Percentiles rank a stretch among this genome's conserved stretches.
These are phyloP conservation scores for Talaromyces albobiverticillius DNA, from an alignment of 2,329 filamentous ascomycete genomes.

Conservation along the genomic window DNA sequence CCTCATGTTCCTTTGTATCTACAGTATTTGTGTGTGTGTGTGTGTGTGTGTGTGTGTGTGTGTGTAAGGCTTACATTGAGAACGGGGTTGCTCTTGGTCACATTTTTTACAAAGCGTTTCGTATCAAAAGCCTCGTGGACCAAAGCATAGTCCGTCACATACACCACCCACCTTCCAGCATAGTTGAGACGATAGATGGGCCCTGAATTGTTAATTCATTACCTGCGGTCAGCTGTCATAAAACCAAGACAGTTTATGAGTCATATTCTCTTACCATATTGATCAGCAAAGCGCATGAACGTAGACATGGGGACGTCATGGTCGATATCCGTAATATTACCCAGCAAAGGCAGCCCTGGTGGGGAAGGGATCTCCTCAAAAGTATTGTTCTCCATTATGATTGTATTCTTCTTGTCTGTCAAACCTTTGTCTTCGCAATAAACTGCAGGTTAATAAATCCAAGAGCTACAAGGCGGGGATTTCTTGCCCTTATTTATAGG, in stretches of 20 bases:
- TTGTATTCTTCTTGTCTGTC: no score
- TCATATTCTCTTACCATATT: constrained; percentile 55
- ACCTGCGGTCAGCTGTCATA: not conserved
- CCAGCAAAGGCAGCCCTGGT: constrained; percentile 61
- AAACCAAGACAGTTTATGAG: not conserved
- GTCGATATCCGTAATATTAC: constrained; percentile 64
- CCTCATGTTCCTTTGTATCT: not conserved
- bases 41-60: not conserved
- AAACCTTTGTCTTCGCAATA: no score
- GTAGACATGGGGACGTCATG: constrained; percentile 46
- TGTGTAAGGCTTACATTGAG: constrained; percentile 15
- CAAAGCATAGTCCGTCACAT: constrained; percentile 53
- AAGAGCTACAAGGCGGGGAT: no score
- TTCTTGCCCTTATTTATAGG: no score
- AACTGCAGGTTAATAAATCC: no score
- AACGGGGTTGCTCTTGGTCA: constrained; percentile 25
- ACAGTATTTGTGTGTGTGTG: not conserved
- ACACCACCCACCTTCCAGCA: constrained; percentile 44
- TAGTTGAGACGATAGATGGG: constrained; percentile 58
- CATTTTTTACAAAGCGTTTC: constrained; percentile 60
- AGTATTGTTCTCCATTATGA: no score
- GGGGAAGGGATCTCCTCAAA: constrained; percentile 58
- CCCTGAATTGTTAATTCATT: constrained; percentile 45
- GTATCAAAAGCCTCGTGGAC: constrained; percentile 65
- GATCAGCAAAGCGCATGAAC: constrained; percentile 57